phyloP scores from a whole-genome alignment of 805 yeast species.

The Ogataea ramenticola region DNA sequence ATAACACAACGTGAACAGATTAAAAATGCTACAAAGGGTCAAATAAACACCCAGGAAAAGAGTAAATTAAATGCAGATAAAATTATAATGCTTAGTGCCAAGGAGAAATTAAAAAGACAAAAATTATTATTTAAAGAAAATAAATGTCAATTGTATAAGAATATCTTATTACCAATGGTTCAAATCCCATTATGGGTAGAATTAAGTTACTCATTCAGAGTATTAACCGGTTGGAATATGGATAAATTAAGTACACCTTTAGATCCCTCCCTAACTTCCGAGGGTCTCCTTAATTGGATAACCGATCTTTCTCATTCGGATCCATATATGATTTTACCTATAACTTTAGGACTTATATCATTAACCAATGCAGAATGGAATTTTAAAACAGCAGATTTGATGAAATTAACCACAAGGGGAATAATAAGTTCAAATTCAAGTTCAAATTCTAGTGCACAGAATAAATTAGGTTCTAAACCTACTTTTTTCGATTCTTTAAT shows the following conservation, averaged over 20 bases:
- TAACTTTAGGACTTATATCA: slow-evolving; percentile 62
- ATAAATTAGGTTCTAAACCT: no score
- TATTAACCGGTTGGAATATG: slow-evolving; percentile 67
- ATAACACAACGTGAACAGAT: slow-evolving; percentile 30
- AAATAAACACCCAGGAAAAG: no score
- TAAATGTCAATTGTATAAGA: slow-evolving; percentile 75
- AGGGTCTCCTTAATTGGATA: slow-evolving; percentile 56
- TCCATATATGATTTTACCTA: slow-evolving; percentile 59
- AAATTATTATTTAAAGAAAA: slow-evolving; percentile 58
- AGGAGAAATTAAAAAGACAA: slow-evolving; percentile 74
- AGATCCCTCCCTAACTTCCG: slow-evolving; percentile 42
- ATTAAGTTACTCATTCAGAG: slow-evolving; percentile 67
- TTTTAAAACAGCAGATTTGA: slow-evolving; percentile 50
- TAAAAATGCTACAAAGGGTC: no score
- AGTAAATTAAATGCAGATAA: slow-evolving; percentile 70
- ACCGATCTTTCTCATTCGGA: slow-evolving; percentile 53
- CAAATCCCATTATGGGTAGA: slow-evolving; percentile 87
- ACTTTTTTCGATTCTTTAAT: slow-evolving; percentile 58
- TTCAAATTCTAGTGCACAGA: no score
- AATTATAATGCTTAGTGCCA: slow-evolving; percentile 62
- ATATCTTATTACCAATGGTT: slow-evolving; percentile 62
- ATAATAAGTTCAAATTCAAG: slow-evolving; percentile 32
- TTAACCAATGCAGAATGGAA: slow-evolving; percentile 82
- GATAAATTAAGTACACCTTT: slow-evolving; percentile 33
- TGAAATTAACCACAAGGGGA: slow-evolving; percentile 34